These are phyloP conservation scores for Epithemia pelagica DNA, from an alignment of 108 stramenopile species.

Conservation along the genomic window DNA sequence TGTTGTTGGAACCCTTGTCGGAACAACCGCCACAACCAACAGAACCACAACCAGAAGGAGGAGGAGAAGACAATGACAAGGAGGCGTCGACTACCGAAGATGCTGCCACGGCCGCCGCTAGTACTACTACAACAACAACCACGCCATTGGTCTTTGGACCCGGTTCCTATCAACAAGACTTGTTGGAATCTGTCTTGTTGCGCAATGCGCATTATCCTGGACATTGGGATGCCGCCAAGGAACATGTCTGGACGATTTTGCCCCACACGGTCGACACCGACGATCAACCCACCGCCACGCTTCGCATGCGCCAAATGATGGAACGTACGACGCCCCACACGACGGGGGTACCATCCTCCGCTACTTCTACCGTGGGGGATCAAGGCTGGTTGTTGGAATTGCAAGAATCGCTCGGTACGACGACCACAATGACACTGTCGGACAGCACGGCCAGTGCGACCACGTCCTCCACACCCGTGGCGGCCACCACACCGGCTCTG, in stretches of 20 bases:
- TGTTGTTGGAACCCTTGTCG: not conserved
- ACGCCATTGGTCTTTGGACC: slow-evolving; percentile 38
- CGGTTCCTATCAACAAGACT: slow-evolving; percentile 61
- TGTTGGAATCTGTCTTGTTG: slow-evolving; percentile 61
- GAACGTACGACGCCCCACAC: not conserved
- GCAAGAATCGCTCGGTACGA: slow-evolving; percentile 54
- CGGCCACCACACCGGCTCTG: not conserved
- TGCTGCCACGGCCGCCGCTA: slow-evolving; percentile 4
- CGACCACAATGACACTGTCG: not conserved
- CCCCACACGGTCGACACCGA: slow-evolving; percentile 16
- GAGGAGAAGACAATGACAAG: slow-evolving; percentile 7
- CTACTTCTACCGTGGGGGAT: slow-evolving; percentile 36
- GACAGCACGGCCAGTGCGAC: slow-evolving; percentile 3
- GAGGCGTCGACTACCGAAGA: not conserved
- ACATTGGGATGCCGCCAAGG: slow-evolving; percentile 75
- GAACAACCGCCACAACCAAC: not conserved
- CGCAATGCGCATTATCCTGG: slow-evolving; percentile 79
- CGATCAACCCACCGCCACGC: not conserved
- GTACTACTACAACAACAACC: slow-evolving; percentile 4
- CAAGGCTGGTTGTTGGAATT: slow-evolving; percentile 70
- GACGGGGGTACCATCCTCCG: not conserved
- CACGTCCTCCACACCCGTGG: not conserved
- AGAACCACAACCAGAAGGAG: not conserved
- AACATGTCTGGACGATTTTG: slow-evolving; percentile 60
- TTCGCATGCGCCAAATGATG: not conserved